Evolutionary conservation across 805 yeast genomes (phyloP).

Genomic region (Hanseniaspora vineae): DNA sequence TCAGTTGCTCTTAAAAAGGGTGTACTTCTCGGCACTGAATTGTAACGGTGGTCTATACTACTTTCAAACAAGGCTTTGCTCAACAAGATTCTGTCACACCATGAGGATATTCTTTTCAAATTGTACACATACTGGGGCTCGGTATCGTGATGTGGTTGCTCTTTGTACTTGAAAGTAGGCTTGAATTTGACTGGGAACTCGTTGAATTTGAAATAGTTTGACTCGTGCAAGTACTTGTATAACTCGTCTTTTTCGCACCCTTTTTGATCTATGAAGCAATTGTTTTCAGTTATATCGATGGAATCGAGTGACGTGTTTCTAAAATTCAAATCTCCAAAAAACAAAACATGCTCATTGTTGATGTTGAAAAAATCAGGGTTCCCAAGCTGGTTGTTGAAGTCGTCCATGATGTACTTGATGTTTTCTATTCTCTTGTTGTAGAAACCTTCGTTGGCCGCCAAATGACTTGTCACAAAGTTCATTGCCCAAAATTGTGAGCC

Average conservation of each 20-base stretch:
- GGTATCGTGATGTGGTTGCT: not conserved
- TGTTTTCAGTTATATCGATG: not conserved
- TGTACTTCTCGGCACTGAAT: not conserved
- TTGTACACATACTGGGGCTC: conserved; percentile 31
- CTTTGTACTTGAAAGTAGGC: conserved; percentile 67
- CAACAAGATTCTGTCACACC: conserved; percentile 74
- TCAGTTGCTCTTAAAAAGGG: not conserved
- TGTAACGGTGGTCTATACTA: not conserved
- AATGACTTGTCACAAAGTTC: conserved; percentile 59
- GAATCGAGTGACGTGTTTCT: conserved; percentile 25
- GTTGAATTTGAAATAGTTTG: conserved; percentile 23
- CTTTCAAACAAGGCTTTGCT: not conserved
- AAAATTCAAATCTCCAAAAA: conserved; percentile 82
- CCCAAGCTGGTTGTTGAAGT: conserved; percentile 25
- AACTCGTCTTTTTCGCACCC: conserved; percentile 24
- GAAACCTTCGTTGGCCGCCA: conserved; percentile 68
- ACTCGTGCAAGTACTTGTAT: conserved; percentile 6
- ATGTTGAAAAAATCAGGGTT: conserved; percentile 22
- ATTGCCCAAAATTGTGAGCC: conserved; percentile 20
- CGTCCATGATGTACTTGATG: conserved; percentile 34
- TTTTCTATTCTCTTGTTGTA: conserved; percentile 41
- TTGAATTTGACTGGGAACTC: conserved; percentile 54
- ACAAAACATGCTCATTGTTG: conserved; percentile 53
- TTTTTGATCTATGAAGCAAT: not conserved
- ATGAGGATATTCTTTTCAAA: conserved; percentile 57